phyloP scores from a whole-genome alignment of 768 basidiomycete species.

The Baorangia bicolor region DNA sequence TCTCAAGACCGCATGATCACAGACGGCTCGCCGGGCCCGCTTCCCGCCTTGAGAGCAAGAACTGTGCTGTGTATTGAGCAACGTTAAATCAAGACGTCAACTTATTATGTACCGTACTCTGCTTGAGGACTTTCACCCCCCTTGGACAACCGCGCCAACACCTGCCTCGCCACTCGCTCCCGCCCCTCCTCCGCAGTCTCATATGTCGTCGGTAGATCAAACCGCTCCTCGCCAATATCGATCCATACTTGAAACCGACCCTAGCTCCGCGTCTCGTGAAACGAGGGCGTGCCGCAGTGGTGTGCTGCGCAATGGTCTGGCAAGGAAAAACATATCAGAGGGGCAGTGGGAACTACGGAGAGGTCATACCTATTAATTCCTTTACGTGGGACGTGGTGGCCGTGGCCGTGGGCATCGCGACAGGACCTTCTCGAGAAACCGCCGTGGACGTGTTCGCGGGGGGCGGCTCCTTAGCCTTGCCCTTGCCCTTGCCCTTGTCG shows the following conservation, averaged over 20 bases:
- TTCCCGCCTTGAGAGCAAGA: background rate
- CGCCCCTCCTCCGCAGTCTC: slow-evolving; percentile 38
- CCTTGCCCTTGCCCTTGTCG: slow-evolving; percentile 14
- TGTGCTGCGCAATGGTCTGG: slow-evolving; percentile 23
- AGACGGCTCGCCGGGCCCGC: background rate
- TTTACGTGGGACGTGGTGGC: slow-evolving; percentile 12
- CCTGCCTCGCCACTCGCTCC: slow-evolving; percentile 45
- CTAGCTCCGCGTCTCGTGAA: slow-evolving; percentile 29
- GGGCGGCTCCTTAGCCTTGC: slow-evolving; percentile 7
- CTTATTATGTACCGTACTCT: background rate
- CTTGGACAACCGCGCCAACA: slow-evolving; percentile 38
- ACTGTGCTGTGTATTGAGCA: background rate
- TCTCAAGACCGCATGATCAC: background rate
- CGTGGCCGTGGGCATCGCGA: background rate
- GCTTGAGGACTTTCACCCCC: background rate
- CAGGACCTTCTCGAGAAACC: background rate
- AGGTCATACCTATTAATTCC: slow-evolving; percentile 13
- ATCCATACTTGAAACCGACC: slow-evolving; percentile 44
- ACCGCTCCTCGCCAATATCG: slow-evolving; percentile 42
- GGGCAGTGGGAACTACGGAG: background rate
- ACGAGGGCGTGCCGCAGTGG: slow-evolving; percentile 30
- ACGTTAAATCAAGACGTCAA: background rate
- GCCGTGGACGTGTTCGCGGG: background rate
- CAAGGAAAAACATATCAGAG: background rate
- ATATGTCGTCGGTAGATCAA: slow-evolving; percentile 44